Base-by-base conservation (phyloP, 768 basidiomycete genomes). In the Trametes cinnabarina region DNA sequence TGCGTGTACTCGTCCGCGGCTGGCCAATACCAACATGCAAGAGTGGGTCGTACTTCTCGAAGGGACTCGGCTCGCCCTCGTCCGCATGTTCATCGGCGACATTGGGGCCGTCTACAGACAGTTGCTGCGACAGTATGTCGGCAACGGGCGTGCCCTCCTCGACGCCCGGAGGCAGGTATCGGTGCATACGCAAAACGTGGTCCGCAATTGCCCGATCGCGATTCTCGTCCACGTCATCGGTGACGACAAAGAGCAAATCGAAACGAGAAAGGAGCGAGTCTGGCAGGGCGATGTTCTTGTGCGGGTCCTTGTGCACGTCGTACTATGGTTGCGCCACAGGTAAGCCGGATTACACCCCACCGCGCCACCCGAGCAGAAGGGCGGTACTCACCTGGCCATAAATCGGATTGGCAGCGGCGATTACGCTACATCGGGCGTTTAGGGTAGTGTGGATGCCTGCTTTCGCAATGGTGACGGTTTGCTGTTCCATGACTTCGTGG, bases 401-500 rank as follows among this genome's bases (percentile, higher is more conserved):
- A 63, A 98, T 97, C 3, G 97, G 97, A 72, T 98, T 99, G 32
- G 97, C 97, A 34, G 97, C 97, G 20, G 97, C 97, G 48, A 99
- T 86, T 44, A 99, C 97, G 65, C 93, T 96, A 71, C 97, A 98
- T 40, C 97, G 84, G 4, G 97, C 97, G 72, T 99, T 99, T 66
- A 99, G 80, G 70, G 90, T 94, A 0, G 97, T 99, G 69, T 98
- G 97, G 63, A 99, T 99, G 57, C 97, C 97, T 12, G 97, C 97
- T 69, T 99, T 99, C 47, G 97, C 97, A 63, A 99, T 99, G 9
- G 97, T 98, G 46, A 99, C 96, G 0, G 97, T 99, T 71, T 99
- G 97, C 72, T 98, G 96, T 71, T 98, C 97, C 97, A 99, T 99
- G 69, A 98, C 97, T 83, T 99, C 97, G 75, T 99, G 97, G 67